Conservation (phyloP, 2,329 filamentous ascomycete genomes). For the Ophidiomyces ophidiicola region DNA sequence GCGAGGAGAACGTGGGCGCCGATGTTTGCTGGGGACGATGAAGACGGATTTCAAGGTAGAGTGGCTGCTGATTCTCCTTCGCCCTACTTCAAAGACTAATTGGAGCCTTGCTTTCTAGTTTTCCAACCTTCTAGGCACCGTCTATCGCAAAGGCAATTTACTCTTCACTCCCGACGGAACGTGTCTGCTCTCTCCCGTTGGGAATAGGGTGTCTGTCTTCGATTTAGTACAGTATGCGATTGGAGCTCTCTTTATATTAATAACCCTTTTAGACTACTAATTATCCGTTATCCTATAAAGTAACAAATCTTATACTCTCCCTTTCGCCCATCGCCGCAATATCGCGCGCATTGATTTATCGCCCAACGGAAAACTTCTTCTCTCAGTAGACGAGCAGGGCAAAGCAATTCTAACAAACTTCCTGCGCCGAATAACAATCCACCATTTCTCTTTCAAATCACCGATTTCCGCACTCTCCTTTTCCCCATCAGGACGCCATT, state of each 20-base stretch:
- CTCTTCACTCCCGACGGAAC: conserved; percentile 94
- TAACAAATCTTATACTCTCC: conserved; percentile 43
- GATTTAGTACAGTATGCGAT: conserved; percentile 75
- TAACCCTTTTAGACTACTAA: not conserved
- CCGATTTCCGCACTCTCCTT: conserved; percentile 74
- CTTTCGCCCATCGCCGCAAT: conserved; percentile 80
- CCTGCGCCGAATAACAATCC: conserved; percentile 69
- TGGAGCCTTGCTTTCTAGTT: conserved; percentile 50
- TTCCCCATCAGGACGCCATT: conserved; percentile 79
- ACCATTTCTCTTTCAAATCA: conserved; percentile 91
- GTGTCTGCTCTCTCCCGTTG: conserved; percentile 88
- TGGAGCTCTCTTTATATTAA: conserved; percentile 1
- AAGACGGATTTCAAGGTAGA: conserved; percentile 96
- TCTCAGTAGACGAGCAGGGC: conserved; percentile 89
- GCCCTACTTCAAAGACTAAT: not conserved
- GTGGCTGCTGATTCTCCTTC: too few relatives aligned
- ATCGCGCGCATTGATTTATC: conserved; percentile 79
- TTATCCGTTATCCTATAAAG: conserved; percentile 18
- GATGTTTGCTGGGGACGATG: conserved; percentile 45
- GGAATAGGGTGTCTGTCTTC: conserved; percentile 90
- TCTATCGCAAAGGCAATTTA: conserved; percentile 96
- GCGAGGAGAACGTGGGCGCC: not conserved
- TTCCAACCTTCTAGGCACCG: conserved; percentile 93
- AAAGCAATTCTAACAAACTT: conserved; percentile 89
- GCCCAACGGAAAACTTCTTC: conserved; percentile 78